phyloP scores from a whole-genome alignment of 139 green algal species.

The Coccomyxa sp. region DNA sequence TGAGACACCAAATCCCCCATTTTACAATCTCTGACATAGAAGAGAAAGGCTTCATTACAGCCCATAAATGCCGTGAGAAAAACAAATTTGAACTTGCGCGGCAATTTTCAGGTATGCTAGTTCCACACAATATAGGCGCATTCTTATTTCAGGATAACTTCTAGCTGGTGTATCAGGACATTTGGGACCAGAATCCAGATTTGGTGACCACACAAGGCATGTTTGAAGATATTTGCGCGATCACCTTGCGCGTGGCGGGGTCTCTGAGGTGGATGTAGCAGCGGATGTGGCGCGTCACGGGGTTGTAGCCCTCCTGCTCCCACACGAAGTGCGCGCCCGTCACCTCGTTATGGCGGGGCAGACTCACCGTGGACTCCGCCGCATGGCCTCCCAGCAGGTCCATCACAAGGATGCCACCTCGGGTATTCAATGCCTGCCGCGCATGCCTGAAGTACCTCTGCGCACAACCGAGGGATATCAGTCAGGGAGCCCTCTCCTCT shows the following conservation, averaged over 20 bases:
- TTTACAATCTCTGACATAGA: neutral
- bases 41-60: neutral
- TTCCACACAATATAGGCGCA: neutral
- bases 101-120: neutral
- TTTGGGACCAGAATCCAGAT: neutral
- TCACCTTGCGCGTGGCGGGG: constrained; percentile 5
- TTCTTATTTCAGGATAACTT: neutral
- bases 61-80: neutral
- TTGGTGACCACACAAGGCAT: neutral
- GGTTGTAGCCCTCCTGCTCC: constrained; percentile 21
- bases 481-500: neutral
- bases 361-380: neutral
- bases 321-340: constrained; percentile 15
- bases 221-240: neutral
- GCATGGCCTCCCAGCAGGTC: constrained; percentile 23
- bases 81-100: neutral
- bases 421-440: constrained; percentile 3
- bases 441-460: constrained; percentile 12
- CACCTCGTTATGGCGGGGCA: constrained; percentile 9
- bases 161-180: too few relatives aligned
- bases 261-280: constrained; percentile 15
- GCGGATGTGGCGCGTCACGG: constrained; percentile 12
- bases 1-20: neutral
- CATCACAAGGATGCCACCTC: constrained; percentile 18
- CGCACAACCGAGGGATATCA: neutral